Evolutionary conservation across 306 rosid genomes (phyloP).

Genomic region (Prunus fruticosa): DNA sequence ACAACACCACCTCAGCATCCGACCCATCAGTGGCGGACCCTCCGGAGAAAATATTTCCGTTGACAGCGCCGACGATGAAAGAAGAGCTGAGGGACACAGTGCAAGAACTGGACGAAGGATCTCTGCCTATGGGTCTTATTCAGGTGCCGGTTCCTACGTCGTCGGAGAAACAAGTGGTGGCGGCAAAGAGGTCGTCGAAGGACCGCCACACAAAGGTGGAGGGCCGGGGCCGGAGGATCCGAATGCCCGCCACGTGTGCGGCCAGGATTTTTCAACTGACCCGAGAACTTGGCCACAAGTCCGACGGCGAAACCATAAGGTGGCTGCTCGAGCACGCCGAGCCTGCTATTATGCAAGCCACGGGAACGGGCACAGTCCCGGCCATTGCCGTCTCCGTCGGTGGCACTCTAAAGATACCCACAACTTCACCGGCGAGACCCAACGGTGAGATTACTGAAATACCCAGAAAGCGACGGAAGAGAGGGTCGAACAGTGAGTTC

Average conservation of each 20-base stretch:
- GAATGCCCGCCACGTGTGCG: constrained; percentile 84
- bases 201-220: constrained; percentile 94
- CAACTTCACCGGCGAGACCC: constrained; percentile 58
- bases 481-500: constrained; percentile 47
- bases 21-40: constrained; percentile 18
- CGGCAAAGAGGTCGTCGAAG: constrained; percentile 43
- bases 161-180: not conserved
- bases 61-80: constrained; percentile 32
- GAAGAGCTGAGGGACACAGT: constrained; percentile 48
- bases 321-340: constrained; percentile 82
- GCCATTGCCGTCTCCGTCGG: constrained; percentile 83
- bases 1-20: constrained; percentile 19
- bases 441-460: constrained; percentile 41
- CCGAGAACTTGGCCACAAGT: constrained; percentile 69
- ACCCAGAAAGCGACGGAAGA: constrained; percentile 42
- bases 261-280: constrained; percentile 86
- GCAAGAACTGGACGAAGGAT: constrained; percentile 25
- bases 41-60: constrained; percentile 12
- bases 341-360: constrained; percentile 68
- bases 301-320: constrained; percentile 90
- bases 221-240: constrained; percentile 83
- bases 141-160: constrained; percentile 27
- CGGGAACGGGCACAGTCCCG: constrained; percentile 81
- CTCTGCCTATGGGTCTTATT: constrained; percentile 32
- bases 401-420: constrained; percentile 76